These are phyloP conservation scores for Isatis tinctoria DNA, from an alignment of 345 rosid genomes.

Conservation along the genomic window DNA sequence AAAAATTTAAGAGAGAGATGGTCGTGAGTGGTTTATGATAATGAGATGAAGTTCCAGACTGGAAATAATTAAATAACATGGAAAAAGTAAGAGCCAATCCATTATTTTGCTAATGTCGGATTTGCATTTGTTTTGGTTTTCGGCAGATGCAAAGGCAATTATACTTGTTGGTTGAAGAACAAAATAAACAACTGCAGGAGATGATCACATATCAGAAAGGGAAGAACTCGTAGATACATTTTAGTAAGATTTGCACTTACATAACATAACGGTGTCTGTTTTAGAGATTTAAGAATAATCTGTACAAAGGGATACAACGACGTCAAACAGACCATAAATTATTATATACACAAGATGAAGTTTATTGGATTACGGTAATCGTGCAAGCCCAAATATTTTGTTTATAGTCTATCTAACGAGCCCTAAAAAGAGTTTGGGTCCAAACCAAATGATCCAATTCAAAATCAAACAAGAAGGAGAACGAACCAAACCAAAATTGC, in stretches of 20 bases:
- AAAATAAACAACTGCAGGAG: constrained; percentile 13
- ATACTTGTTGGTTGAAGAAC: neutral
- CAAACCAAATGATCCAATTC: neutral
- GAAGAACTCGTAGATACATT: neutral
- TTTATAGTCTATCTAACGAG: neutral
- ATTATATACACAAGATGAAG: neutral
- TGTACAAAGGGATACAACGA: neutral
- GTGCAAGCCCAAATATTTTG: neutral
- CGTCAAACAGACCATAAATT: neutral
- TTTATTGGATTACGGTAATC: neutral
- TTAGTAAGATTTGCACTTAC: neutral
- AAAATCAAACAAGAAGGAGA: neutral
- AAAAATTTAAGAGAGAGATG: no score
- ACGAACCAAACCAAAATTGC: no score
- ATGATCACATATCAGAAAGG: neutral
- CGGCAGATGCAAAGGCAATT: neutral
- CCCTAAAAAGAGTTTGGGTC: neutral
- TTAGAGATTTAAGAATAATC: neutral
- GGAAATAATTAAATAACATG: no score
- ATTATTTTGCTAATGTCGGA: neutral
- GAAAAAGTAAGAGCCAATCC: no score
- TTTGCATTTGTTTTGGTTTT: neutral
- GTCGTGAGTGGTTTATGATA: no score
- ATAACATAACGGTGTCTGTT: neutral
- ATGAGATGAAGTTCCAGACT: no score